A percentile compares a stretch with the other conserved stretches of the same genome.
Evolutionary conservation across 805 yeast genomes (phyloP).

Genomic region (Zygoascus flipseniorum): DNA sequence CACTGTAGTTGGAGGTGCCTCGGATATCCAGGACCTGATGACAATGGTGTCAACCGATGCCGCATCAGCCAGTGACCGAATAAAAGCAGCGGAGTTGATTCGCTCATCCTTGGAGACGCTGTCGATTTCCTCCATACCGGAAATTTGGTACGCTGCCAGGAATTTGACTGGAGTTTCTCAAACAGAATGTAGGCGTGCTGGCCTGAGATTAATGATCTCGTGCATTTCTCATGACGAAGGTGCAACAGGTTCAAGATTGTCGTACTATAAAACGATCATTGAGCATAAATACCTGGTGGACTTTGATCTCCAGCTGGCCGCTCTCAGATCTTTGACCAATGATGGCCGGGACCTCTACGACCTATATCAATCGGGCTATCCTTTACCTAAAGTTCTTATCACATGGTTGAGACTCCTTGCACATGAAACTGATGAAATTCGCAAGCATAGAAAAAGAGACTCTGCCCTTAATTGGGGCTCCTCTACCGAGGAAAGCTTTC

Average conservation of each 20-base stretch:
- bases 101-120: conserved; percentile 42
- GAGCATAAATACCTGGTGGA: conserved; percentile 43
- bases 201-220: conserved; percentile 42
- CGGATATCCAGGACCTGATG: conserved; percentile 25
- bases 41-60: conserved; percentile 17
- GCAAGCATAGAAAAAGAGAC: conserved; percentile 22
- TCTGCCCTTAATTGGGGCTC: conserved; percentile 24
- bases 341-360: conserved; percentile 48
- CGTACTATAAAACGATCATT: conserved; percentile 54
- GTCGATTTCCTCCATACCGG: conserved; percentile 53
- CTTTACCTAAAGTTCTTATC: conserved; percentile 32
- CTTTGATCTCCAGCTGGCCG: conserved; percentile 41
- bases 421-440: conserved; percentile 24
- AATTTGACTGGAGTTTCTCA: conserved; percentile 39
- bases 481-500: conserved; percentile 23
- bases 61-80: conserved; percentile 24
- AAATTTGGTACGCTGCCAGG: conserved; percentile 65
- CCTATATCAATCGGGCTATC: conserved; percentile 38
- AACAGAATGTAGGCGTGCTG: conserved; percentile 36
- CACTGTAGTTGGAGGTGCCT: conserved; percentile 28
- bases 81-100: conserved; percentile 44
- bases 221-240: conserved; percentile 50
- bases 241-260: conserved; percentile 39
- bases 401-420: conserved; percentile 31
- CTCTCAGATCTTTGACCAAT: conserved; percentile 40